Evolutionary conservation across 257 asterid genomes (phyloP).

Genomic region (Ilex asprella): DNA sequence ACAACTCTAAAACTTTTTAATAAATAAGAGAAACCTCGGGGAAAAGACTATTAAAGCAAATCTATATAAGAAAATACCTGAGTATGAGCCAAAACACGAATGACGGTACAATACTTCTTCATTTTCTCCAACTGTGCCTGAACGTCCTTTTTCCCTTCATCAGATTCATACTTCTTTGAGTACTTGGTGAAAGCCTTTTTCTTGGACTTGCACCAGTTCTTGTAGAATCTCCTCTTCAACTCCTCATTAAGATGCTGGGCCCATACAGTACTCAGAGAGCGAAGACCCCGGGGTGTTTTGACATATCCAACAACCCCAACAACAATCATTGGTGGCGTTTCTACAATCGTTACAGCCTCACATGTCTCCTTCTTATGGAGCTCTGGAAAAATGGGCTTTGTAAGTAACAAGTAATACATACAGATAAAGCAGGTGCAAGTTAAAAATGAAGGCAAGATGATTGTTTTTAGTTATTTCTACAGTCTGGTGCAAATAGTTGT

Average conservation of each 20-base stretch:
- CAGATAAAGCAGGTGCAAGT: neutral
- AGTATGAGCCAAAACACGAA: conserved; percentile 72
- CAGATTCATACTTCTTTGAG: conserved; percentile 48
- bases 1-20: too few species aligned
- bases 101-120: conserved; percentile 62
- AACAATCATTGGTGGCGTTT: conserved; percentile 73
- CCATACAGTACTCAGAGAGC: conserved; percentile 65
- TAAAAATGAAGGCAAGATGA: neutral
- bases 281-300: conserved; percentile 75
- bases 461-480: too few species aligned
- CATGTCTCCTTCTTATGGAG: conserved; percentile 85
- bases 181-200: conserved; percentile 71
- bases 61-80: conserved; percentile 33
- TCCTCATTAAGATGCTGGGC: conserved; percentile 84
- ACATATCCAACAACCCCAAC: conserved; percentile 86
- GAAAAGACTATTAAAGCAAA: too few species aligned
- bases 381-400: conserved; percentile 26
- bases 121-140: conserved; percentile 58
- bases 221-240: conserved; percentile 68
- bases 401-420: neutral
- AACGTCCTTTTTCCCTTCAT: conserved; percentile 62
- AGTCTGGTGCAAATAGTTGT: too few species aligned
- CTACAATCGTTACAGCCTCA: conserved; percentile 75
- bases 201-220: conserved; percentile 69
- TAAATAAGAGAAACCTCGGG: too few species aligned